Evolutionary conservation across 371 early-diverging fungal genomes (phyloP).

Genomic region (Dinochytrium kinnereticum): DNA sequence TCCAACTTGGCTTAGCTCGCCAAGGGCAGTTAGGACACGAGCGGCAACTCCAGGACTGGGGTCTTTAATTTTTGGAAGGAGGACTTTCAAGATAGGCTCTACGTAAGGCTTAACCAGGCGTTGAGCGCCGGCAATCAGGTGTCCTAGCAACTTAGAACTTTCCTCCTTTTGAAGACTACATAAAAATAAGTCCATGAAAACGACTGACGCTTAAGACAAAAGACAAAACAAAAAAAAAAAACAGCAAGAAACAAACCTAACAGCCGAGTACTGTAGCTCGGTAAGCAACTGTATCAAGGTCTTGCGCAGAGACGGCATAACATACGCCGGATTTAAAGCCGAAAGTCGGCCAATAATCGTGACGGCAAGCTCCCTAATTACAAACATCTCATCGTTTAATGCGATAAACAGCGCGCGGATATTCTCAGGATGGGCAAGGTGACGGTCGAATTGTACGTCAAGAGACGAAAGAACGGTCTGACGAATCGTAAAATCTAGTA

Average conservation of each 20-base stretch:
- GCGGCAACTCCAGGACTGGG: slow-evolving; percentile 82
- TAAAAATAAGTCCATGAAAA: too few relatives aligned
- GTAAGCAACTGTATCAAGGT: slow-evolving; percentile 88
- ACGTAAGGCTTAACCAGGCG: slow-evolving; percentile 91
- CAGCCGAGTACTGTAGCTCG: slow-evolving; percentile 87
- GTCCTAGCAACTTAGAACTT: slow-evolving; percentile 75
- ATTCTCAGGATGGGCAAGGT: slow-evolving; percentile 90
- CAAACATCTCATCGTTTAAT: slow-evolving; percentile 90
- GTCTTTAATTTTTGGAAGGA: slow-evolving; percentile 84
- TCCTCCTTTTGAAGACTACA: slow-evolving; percentile 86
- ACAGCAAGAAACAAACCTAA: slow-evolving; percentile 51
- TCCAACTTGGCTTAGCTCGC: slow-evolving; percentile 88
- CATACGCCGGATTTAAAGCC: slow-evolving; percentile 89
- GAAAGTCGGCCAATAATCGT: slow-evolving; percentile 87
- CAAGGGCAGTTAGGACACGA: slow-evolving; percentile 81
- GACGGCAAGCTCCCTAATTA: slow-evolving; percentile 85
- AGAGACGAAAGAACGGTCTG: slow-evolving; percentile 80
- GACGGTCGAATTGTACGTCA: slow-evolving; percentile 85
- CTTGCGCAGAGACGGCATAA: slow-evolving; percentile 87
- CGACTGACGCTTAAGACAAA: too few relatives aligned
- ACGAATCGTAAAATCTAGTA: slow-evolving; percentile 75
- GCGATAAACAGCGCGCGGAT: slow-evolving; percentile 88
- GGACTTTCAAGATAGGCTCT: slow-evolving; percentile 82
- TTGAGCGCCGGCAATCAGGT: slow-evolving; percentile 78
- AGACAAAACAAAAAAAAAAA: slow-evolving; percentile 50